A percentile compares a stretch with the other conserved stretches of the same genome.
Conservation (phyloP, 129 eudicot genomes). For the Erigeron canadensis region DNA sequence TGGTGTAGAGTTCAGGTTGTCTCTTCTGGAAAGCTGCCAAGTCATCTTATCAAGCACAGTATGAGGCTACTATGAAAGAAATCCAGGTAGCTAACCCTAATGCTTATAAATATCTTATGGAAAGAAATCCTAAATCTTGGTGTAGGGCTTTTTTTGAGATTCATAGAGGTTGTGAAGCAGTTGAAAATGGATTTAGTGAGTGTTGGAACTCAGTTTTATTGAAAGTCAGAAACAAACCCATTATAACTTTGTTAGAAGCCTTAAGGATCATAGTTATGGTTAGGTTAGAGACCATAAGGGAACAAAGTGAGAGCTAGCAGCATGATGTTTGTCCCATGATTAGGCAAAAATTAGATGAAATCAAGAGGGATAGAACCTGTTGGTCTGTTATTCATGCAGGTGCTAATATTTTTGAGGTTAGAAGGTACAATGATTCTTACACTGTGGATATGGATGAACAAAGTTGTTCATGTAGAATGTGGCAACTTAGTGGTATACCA, state of each 20-base stretch:
- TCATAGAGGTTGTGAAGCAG: background rate
- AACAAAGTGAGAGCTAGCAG: background rate
- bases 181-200: background rate
- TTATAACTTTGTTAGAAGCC: background rate
- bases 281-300: background rate
- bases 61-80: too few relatives aligned
- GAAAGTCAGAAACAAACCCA: background rate
- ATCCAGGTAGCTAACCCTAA: too few relatives aligned
- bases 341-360: background rate
- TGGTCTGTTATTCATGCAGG: background rate
- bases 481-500: too few relatives aligned
- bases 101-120: background rate
- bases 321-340: background rate
- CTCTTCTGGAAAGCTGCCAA: background rate
- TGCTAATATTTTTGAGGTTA: background rate
- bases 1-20: too few relatives aligned
- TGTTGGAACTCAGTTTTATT: background rate
- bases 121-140: background rate
- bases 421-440: background rate
- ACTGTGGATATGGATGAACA: too few relatives aligned
- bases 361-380: too few relatives aligned
- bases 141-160: background rate
- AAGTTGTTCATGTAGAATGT: too few relatives aligned
- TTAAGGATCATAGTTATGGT: background rate
- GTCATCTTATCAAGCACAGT: background rate